These are phyloP conservation scores for Ceratocystis huliohia DNA, from an alignment of 2,329 filamentous ascomycete species.

Conservation along the genomic window DNA sequence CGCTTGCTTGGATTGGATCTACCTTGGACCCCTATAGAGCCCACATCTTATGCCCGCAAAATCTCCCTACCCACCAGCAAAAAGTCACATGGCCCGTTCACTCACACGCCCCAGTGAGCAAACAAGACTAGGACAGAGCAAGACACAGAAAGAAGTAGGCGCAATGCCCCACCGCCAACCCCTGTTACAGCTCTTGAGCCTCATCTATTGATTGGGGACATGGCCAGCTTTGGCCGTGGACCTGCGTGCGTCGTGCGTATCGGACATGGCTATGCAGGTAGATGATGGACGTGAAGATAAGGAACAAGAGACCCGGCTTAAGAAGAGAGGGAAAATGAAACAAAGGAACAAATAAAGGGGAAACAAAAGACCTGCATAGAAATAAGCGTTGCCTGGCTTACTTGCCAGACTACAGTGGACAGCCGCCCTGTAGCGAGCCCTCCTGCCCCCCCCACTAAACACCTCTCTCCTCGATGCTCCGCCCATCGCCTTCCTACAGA, in stretches of 20 bases:
- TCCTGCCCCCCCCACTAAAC: background rate
- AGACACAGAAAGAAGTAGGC: background rate
- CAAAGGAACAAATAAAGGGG: background rate
- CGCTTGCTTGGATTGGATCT: background rate
- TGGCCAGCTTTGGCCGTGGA: background rate
- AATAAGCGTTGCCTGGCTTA: background rate
- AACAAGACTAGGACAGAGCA: background rate
- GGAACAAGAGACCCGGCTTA: background rate
- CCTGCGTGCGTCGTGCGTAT: background rate
- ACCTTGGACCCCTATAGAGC: background rate
- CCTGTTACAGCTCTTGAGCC: background rate
- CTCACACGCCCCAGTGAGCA: background rate
- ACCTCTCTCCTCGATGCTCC: background rate
- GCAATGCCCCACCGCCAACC: background rate
- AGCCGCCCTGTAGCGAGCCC: background rate
- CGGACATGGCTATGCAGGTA: background rate
- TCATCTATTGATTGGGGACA: background rate
- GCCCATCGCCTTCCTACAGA: background rate
- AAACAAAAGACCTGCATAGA: background rate
- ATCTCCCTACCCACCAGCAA: background rate
- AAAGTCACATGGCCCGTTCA: slow-evolving; percentile 3
- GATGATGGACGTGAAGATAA: background rate
- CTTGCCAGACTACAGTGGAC: background rate
- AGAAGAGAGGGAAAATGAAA: background rate
- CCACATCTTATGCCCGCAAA: background rate